These are phyloP conservation scores for Coriolopsis trogii DNA, from an alignment of 1,284 basidiomycete genomes.

Conservation along the genomic window DNA sequence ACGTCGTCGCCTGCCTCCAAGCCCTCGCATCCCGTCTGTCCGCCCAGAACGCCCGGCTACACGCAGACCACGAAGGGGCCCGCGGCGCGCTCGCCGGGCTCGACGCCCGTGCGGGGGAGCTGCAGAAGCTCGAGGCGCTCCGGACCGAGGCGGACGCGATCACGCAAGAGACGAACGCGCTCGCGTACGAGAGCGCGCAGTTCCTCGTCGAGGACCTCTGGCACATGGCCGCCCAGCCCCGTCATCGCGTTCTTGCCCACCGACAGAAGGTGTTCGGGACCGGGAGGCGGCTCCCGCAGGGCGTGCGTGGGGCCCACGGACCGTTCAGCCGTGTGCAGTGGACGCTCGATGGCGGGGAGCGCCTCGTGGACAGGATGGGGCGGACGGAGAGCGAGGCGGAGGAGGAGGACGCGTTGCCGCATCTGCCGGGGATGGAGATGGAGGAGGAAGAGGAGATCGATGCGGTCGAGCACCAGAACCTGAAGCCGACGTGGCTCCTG, in stretches of 20 bases:
- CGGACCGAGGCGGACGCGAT: slow-evolving; percentile 52
- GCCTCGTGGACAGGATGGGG: slow-evolving; percentile 66
- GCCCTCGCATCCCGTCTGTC: slow-evolving; percentile 57
- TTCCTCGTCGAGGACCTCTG: slow-evolving; percentile 66
- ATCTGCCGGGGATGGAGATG: slow-evolving; percentile 30
- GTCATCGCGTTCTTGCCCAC: slow-evolving; percentile 62
- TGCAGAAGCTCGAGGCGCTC: slow-evolving; percentile 53
- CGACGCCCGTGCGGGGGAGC: slow-evolving; percentile 46
- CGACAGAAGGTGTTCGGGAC: slow-evolving; percentile 61
- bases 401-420: slow-evolving; percentile 58
- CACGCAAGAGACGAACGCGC: slow-evolving; percentile 64
- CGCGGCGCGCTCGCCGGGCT: slow-evolving; percentile 48
- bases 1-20: slow-evolving; percentile 45
- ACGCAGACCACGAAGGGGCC: slow-evolving; percentile 57
- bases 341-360: slow-evolving; percentile 62
- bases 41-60: slow-evolving; percentile 54
- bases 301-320: slow-evolving; percentile 57
- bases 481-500: slow-evolving; percentile 75
- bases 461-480: slow-evolving; percentile 55
- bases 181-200: slow-evolving; percentile 72
- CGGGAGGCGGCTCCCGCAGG: slow-evolving; percentile 39
- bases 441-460: slow-evolving; percentile 53
- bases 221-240: slow-evolving; percentile 62
- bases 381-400: slow-evolving; percentile 76
- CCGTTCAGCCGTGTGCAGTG: slow-evolving; percentile 67